Evolutionary conservation across 306 rosid species (phyloP).

Genomic region (Lotus japonicus): DNA sequence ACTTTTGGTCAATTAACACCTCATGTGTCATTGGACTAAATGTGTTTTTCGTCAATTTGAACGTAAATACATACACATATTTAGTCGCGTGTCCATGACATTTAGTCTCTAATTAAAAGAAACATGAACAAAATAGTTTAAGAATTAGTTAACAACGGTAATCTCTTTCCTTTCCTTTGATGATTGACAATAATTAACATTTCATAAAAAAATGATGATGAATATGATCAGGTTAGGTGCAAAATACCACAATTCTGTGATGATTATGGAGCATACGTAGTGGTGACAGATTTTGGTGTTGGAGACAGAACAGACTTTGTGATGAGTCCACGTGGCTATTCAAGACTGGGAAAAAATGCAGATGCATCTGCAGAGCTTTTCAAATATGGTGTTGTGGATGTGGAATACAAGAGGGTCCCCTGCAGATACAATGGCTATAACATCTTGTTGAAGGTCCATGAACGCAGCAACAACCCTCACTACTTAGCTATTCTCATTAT

Average conservation of each 20-base stretch:
- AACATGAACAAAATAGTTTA: neutral
- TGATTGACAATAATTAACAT: too few relatives aligned
- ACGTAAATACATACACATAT: too few relatives aligned
- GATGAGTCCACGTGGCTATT: slow-evolving; percentile 40
- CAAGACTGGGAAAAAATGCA: slow-evolving; percentile 23
- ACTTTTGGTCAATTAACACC: too few relatives aligned
- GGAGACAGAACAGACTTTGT: slow-evolving; percentile 48
- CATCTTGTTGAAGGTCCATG: slow-evolving; percentile 46
- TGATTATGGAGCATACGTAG: slow-evolving; percentile 35
- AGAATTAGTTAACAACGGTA: too few relatives aligned
- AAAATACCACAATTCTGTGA: slow-evolving; percentile 30
- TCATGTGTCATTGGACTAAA: too few relatives aligned
- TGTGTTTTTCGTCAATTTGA: too few relatives aligned
- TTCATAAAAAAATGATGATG: too few relatives aligned
- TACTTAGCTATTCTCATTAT: slow-evolving; percentile 53
- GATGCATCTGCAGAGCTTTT: slow-evolving; percentile 35
- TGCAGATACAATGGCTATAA: slow-evolving; percentile 45
- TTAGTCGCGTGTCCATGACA: too few relatives aligned
- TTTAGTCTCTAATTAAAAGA: too few relatives aligned
- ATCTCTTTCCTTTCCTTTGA: too few relatives aligned
- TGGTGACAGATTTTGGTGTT: slow-evolving; percentile 43
- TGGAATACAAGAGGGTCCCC: slow-evolving; percentile 39
- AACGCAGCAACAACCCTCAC: slow-evolving; percentile 46
- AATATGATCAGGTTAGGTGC: slow-evolving; percentile 34
- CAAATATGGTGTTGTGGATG: slow-evolving; percentile 42